Conservation (phyloP, 2,329 filamentous ascomycete genomes). For the Westerdykella aurantiaca region DNA sequence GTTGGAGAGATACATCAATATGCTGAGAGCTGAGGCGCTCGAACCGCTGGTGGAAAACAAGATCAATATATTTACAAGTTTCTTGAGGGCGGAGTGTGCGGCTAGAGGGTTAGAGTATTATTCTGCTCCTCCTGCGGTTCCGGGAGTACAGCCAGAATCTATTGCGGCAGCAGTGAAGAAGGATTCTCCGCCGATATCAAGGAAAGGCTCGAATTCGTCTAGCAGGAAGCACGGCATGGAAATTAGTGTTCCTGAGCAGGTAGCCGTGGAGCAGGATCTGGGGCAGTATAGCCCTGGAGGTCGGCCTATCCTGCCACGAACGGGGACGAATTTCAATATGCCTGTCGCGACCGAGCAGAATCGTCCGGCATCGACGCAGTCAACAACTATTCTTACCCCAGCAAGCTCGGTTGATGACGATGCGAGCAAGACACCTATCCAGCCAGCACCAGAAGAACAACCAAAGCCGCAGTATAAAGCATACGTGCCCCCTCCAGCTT, state of each 20-base stretch:
- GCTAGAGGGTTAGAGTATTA: constrained; percentile 43
- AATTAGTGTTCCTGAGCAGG: constrained; percentile 8
- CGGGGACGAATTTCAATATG: background rate
- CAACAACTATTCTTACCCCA: constrained; percentile 29
- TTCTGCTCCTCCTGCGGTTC: constrained; percentile 8
- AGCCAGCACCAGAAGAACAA: constrained; percentile 24
- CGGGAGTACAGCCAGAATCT: background rate
- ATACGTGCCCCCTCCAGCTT: constrained; percentile 23
- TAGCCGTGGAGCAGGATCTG: constrained; percentile 14
- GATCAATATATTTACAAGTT: constrained; percentile 49
- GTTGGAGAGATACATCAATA: constrained; percentile 49
- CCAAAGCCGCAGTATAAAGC: constrained; percentile 27
- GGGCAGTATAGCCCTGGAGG: constrained; percentile 50
- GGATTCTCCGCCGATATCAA: background rate
- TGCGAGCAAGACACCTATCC: constrained; percentile 26
- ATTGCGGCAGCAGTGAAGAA: background rate
- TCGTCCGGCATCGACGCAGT: constrained; percentile 17
- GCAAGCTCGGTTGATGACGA: constrained; percentile 32
- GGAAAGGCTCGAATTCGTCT: constrained; percentile 7
- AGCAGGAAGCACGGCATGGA: constrained; percentile 13
- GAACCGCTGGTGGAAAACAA: constrained; percentile 47
- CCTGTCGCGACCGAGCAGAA: background rate
- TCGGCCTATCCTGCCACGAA: constrained; percentile 40
- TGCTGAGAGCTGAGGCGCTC: constrained; percentile 48
- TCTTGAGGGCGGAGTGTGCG: constrained; percentile 35